Conservation (phyloP, 495 filamentous ascomycete species). For the Aspergillus heteromorphus region DNA sequence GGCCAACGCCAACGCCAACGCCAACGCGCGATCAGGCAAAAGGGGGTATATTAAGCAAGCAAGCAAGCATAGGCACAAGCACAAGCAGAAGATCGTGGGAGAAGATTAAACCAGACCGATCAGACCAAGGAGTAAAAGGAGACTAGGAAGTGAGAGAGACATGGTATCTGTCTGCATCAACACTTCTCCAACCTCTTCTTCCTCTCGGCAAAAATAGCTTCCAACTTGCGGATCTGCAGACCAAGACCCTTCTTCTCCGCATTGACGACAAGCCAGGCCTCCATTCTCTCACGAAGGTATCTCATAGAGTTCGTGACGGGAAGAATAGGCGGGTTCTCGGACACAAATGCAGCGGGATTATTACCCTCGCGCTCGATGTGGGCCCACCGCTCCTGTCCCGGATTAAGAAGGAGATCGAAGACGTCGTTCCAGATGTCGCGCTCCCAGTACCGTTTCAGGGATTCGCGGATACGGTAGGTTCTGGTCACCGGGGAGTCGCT, state of each 20-base stretch:
- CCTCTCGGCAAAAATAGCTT: constrained; percentile 62
- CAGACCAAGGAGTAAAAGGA: background rate
- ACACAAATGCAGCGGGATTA: background rate
- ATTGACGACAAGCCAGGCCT: constrained; percentile 73
- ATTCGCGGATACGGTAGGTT: constrained; percentile 66
- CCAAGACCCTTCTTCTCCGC: constrained; percentile 70
- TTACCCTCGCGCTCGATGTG: constrained; percentile 58
- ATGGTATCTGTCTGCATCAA: constrained; percentile 7
- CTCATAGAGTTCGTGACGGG: constrained; percentile 65
- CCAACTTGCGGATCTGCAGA: constrained; percentile 55
- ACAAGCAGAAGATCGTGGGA: no score
- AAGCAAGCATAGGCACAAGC: constrained; percentile 3
- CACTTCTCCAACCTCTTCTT: constrained; percentile 48
- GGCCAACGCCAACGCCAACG: no score
- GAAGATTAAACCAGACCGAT: background rate
- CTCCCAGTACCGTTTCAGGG: constrained; percentile 92
- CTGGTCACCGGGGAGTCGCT: constrained; percentile 32
- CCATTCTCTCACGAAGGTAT: constrained; percentile 69
- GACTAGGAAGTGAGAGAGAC: background rate
- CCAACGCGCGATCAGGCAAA: background rate
- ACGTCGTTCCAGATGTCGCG: constrained; percentile 78
- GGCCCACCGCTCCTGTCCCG: constrained; percentile 43
- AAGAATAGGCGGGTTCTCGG: constrained; percentile 32
- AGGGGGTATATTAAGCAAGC: no score
- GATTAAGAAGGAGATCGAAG: constrained; percentile 86